These are phyloP conservation scores for Erucastrum elatum DNA, from an alignment of 345 rosid genomes.

Conservation along the genomic window DNA sequence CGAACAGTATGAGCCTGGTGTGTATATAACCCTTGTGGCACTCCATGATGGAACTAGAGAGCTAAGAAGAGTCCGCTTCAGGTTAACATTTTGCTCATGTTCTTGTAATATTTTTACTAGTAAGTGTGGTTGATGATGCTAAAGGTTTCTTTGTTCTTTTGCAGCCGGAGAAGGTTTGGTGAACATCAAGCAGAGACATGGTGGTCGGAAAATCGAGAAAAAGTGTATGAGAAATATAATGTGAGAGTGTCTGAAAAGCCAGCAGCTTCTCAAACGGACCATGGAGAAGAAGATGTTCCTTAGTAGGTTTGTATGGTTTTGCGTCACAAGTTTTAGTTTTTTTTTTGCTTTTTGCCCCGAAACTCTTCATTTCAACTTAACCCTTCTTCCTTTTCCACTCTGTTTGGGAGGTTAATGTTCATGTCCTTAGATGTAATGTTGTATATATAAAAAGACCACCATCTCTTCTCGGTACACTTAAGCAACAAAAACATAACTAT, in stretches of 20 bases:
- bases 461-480: background rate
- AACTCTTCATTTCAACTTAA: constrained; percentile 16
- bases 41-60: constrained; percentile 91
- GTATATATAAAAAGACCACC: constrained; percentile 32
- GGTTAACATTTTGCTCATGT: constrained; percentile 44
- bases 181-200: constrained; percentile 97
- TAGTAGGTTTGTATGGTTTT: constrained; percentile 28
- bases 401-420: background rate
- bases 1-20: constrained; percentile 95
- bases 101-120: background rate
- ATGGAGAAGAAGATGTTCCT: constrained; percentile 14
- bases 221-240: constrained; percentile 78
- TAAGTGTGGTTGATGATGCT: background rate
- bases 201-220: constrained; percentile 98
- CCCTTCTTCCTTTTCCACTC: background rate
- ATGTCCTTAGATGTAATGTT: constrained; percentile 27
- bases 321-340: background rate
- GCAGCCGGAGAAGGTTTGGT: constrained; percentile 86
- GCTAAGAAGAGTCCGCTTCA: constrained; percentile 76
- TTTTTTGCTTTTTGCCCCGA: constrained; percentile 3
- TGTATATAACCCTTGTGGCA: constrained; percentile 86
- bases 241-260: constrained; percentile 73
- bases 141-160: background rate
- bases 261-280: constrained; percentile 45
- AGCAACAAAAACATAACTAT: background rate